Percentiles rank a stretch among this genome's conserved stretches.
phyloP scores from a whole-genome alignment of 2,329 filamentous ascomycete genomes.

The Nigrograna mackinnonii region DNA sequence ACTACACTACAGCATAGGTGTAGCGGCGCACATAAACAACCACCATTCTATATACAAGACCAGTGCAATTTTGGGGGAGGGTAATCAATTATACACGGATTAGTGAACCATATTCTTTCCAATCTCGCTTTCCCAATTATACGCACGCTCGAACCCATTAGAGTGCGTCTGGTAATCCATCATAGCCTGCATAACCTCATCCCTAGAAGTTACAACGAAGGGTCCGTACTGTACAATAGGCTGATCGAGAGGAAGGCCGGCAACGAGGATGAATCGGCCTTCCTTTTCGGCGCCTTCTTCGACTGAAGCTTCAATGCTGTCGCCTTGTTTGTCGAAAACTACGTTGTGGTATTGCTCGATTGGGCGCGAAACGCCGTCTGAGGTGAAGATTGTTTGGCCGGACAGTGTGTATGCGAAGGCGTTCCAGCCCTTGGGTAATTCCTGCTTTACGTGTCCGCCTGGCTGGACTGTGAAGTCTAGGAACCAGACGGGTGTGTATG shows the following conservation, averaged over 20 bases:
- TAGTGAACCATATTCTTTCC: conserved; percentile 38
- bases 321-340: conserved; percentile 80
- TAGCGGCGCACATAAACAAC: too few relatives aligned
- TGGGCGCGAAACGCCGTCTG: conserved; percentile 32
- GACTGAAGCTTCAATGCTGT: conserved; percentile 73
- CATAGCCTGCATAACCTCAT: conserved; percentile 43
- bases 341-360: conserved; percentile 82
- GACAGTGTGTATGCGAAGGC: conserved; percentile 86
- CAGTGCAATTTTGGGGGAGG: too few relatives aligned
- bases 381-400: conserved; percentile 66
- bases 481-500: conserved; percentile 97
- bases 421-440: conserved; percentile 81
- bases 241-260: conserved; percentile 64
- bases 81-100: too few relatives aligned
- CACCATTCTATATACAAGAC: too few relatives aligned
- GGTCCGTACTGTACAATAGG: conserved; percentile 45
- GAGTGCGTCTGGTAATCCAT: conserved; percentile 37
- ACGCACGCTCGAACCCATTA: conserved; percentile 62
- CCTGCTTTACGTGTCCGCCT: conserved; percentile 76
- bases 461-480: conserved; percentile 81
- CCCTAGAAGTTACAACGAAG: conserved; percentile 39
- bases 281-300: conserved; percentile 63
- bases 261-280: conserved; percentile 70
- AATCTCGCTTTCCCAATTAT: conserved; percentile 79
- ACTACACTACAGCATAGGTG: too few relatives aligned